Evolutionary conservation across 2,329 filamentous ascomycete species (phyloP).

Genomic region (Ascochyta pisi): DNA sequence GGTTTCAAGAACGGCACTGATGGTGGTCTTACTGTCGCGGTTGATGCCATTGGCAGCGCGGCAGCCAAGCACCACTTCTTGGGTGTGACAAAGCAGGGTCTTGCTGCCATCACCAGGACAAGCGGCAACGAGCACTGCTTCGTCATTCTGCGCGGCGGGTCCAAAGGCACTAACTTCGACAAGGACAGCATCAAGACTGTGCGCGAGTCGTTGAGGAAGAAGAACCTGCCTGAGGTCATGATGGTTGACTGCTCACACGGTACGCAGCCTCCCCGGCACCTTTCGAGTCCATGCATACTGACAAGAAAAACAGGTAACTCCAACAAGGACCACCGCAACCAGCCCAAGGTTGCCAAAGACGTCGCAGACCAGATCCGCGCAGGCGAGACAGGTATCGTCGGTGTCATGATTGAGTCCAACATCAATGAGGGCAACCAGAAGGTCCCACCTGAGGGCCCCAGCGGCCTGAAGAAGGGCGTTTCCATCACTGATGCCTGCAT

Average conservation of each 20-base stretch:
- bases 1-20: conserved; percentile 99
- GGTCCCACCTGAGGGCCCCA: conserved; percentile 80
- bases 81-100: conserved; percentile 96
- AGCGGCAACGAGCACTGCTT: conserved; percentile 96
- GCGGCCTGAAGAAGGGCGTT: conserved; percentile 83
- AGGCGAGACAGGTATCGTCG: conserved; percentile 87
- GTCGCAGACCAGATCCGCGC: conserved; percentile 85
- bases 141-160: conserved; percentile 91
- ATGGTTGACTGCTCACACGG: conserved; percentile 99
- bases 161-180: conserved; percentile 92
- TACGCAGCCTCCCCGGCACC: conserved; percentile 50
- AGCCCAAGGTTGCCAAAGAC: conserved; percentile 86
- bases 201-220: conserved; percentile 79
- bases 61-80: conserved; percentile 94
- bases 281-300: too few species aligned
- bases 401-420: conserved; percentile 99
- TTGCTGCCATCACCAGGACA: conserved; percentile 93
- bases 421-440: conserved; percentile 84
- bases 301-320: conserved; percentile 74
- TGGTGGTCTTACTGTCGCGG: conserved; percentile 86
- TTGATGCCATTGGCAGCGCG: conserved; percentile 88
- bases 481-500: conserved; percentile 98
- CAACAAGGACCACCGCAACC: conserved; percentile 95
- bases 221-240: conserved; percentile 85
- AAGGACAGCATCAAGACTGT: conserved; percentile 79